Evolutionary conservation across 2,329 filamentous ascomycete species (phyloP).

Genomic region (Biscogniauxia sp.): DNA sequence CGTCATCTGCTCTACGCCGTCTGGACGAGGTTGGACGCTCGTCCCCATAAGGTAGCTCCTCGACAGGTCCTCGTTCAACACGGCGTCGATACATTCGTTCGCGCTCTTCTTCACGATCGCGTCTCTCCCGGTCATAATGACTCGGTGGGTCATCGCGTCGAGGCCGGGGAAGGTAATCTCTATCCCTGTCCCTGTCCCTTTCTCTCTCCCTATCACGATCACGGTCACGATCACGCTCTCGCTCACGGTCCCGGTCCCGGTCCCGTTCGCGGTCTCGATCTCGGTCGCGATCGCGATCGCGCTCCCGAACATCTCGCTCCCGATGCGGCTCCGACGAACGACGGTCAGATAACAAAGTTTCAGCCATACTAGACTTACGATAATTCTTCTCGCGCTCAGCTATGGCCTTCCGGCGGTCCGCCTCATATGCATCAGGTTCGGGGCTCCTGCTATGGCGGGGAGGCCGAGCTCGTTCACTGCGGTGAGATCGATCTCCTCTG

Average conservation of each 20-base stretch:
- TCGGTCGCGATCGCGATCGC: conserved; percentile 33
- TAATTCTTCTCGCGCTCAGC: conserved; percentile 93
- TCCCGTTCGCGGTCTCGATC: conserved; percentile 44
- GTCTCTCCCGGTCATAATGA: conserved; percentile 80
- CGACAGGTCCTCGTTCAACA: conserved; percentile 64
- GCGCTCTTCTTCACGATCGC: conserved; percentile 85
- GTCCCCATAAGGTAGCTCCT: conserved; percentile 90
- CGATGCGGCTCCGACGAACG: conserved; percentile 46
- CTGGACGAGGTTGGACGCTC: conserved; percentile 63
- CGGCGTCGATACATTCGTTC: conserved; percentile 86
- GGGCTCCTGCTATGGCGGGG: conserved; percentile 76
- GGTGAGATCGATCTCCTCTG: conserved; percentile 63
- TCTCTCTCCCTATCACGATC: conserved; percentile 37
- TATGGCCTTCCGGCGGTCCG: conserved; percentile 88
- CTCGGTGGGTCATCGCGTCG: conserved; percentile 60
- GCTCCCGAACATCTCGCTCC: conserved; percentile 41
- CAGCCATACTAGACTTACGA: conserved; percentile 72
- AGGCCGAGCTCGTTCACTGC: conserved; percentile 51
- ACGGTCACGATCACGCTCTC: conserved; percentile 32
- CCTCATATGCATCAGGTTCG: conserved; percentile 93
- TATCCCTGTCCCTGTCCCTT: conserved; percentile 41
- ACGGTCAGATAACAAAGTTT: conserved; percentile 57
- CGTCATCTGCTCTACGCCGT: conserved; percentile 76
- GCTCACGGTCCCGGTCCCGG: conserved; percentile 40
- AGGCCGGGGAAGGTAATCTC: conserved; percentile 50